These are phyloP conservation scores for Eragrostis tef DNA, from an alignment of 202 grass and related monocot species.

Conservation along the genomic window DNA sequence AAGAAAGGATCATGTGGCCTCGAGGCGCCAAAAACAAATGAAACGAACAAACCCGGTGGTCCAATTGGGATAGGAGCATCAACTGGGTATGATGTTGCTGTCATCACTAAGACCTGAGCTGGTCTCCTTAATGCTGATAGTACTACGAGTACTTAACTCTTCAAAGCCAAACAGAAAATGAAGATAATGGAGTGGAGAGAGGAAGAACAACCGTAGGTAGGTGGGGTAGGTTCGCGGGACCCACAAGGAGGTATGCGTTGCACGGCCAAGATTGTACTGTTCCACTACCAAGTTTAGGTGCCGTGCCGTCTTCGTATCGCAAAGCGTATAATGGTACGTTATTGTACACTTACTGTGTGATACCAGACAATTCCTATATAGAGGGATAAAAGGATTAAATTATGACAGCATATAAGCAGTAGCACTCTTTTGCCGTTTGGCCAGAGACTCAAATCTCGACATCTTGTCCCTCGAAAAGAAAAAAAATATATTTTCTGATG, in stretches of 20 bases:
- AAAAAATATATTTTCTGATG: too few species aligned
- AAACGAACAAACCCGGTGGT: not conserved
- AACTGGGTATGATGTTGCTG: not conserved
- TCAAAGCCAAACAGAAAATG: not conserved
- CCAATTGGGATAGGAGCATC: not conserved
- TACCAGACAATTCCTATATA: too few species aligned
- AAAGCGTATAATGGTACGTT: too few species aligned
- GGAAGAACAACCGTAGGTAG: not conserved
- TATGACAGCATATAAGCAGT: too few species aligned
- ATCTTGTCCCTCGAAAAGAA: too few species aligned
- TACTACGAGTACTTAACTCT: not conserved
- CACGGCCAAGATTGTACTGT: not conserved
- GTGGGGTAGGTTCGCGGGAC: not conserved
- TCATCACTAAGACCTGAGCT: not conserved
- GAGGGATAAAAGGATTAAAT: too few species aligned
- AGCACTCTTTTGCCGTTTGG: too few species aligned
- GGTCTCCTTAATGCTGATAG: slow-evolving; percentile 6
- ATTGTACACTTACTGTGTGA: too few species aligned
- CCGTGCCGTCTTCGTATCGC: too few species aligned
- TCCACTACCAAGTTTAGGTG: not conserved
- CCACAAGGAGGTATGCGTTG: not conserved
- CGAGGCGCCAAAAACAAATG: not conserved
- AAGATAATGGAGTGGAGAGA: not conserved
- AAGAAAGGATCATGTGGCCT: not conserved
- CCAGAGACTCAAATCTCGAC: too few species aligned